Evolutionary conservation across 305 asterid genomes (phyloP), one percentile per base, ranked within the genome.

Genomic region (Salvia sclarea): DNA sequence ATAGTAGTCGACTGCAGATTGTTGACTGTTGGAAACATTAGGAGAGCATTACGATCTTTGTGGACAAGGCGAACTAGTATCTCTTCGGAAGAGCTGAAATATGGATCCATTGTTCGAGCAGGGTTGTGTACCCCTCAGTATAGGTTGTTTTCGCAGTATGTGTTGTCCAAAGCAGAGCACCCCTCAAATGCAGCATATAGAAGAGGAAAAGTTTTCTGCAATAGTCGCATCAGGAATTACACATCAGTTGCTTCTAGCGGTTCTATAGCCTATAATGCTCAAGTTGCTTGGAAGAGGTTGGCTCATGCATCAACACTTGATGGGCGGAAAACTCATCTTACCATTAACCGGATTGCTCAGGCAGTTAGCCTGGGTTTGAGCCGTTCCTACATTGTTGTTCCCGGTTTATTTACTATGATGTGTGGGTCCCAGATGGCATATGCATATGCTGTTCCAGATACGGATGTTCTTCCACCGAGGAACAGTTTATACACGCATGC

Each of bases 291-390:
- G 96, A 80, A 79, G 72, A 82, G 84, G 69, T 76, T 83, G 75
- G 72, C 80, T 2, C 75, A 40, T 67, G 69, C 66, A 9, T 57
- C 81, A 12, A 55, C 52, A 45, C 69, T 44, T 69, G 77, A 76
- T 45, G 73, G 78, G 22, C 64, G 53, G 61, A 61, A 43, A 61
- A 71, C 78, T 58, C 63, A 16, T 72, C 57, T 64, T 13, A 81
- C 80, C 54, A 70, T 90, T 54, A 80, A 72, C 75, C 79, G 73
- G 73, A 71, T 87, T 30, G 93, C 95, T 65, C 96, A 86, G 82
- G 98, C 98, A 14, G 86, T 89, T 66, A 82, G 82, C 80, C 83
- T 92, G 83, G 90, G 92, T 0, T 72, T 92, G 81, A 84, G 76
- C 80, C 95, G 84, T 48, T 88, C 90, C 8, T 83, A 81, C 79